A percentile compares a stretch with the other conserved stretches of the same genome.
Evolutionary conservation across 1,139 yeast genomes (phyloP).

Genomic region (Candida sanyaensis): DNA sequence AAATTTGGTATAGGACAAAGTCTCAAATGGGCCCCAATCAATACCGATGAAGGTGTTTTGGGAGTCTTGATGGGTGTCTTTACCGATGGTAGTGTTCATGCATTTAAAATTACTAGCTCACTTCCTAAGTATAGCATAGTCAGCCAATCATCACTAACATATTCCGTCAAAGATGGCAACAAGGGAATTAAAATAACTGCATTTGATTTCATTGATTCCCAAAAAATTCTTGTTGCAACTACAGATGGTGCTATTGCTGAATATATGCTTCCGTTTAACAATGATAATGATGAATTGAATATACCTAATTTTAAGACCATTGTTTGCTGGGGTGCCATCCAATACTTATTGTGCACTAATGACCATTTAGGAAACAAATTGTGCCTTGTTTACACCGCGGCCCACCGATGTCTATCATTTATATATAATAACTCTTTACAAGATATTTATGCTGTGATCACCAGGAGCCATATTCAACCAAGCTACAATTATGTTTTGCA

Average conservation of each 20-base stretch:
- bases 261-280: conserved; percentile 40
- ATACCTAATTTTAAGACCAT: conserved; percentile 53
- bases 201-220: conserved; percentile 55
- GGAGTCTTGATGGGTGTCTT: conserved; percentile 56
- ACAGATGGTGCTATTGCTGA: conserved; percentile 69
- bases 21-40: conserved; percentile 52
- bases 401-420: conserved; percentile 45
- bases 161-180: conserved; percentile 18
- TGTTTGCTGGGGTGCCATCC: conserved; percentile 53
- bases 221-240: conserved; percentile 60
- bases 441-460: conserved; percentile 27
- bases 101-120: conserved; percentile 40
- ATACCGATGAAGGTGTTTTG: conserved; percentile 28
- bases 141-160: conserved; percentile 28
- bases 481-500: conserved; percentile 29
- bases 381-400: conserved; percentile 47
- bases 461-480: conserved; percentile 26
- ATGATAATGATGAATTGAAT: conserved; percentile 14
- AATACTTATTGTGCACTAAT: conserved; percentile 41
- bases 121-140: conserved; percentile 24
- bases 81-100: conserved; percentile 63
- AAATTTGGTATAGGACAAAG: conserved; percentile 55
- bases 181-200: conserved; percentile 40
- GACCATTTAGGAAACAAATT: conserved; percentile 28
- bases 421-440: conserved; percentile 43